Evolutionary conservation across 1,284 basidiomycete genomes (phyloP).

Genomic region (Ceratobasidium papillatum): DNA sequence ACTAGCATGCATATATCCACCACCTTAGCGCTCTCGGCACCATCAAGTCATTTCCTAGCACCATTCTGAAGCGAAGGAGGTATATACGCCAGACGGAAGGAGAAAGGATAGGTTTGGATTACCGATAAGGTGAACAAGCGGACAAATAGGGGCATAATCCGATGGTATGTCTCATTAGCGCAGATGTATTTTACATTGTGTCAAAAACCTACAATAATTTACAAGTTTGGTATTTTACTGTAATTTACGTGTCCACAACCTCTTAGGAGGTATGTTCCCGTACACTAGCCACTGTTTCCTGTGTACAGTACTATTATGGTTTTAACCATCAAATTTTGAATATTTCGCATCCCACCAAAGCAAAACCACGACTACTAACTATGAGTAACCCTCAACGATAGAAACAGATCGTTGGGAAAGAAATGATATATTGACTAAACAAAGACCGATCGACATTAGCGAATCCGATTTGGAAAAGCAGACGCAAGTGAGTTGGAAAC

Average conservation of each 20-base stretch:
- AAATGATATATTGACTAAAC: no score
- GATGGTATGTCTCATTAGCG: not conserved
- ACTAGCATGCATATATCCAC: no score
- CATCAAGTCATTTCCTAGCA: not conserved
- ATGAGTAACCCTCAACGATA: no score
- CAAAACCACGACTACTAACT: no score
- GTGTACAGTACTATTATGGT: no score
- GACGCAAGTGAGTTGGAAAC: conserved; percentile 46
- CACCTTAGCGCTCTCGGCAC: not conserved
- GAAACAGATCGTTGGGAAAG: no score
- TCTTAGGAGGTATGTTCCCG: not conserved
- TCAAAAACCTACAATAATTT: conserved; percentile 4
- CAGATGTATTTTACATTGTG: not conserved
- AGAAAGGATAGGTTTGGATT: not conserved
- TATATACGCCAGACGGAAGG: not conserved
- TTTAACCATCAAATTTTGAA: no score
- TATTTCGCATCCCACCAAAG: no score
- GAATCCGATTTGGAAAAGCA: not conserved
- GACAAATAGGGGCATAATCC: not conserved
- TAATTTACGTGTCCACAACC: conserved; percentile 21
- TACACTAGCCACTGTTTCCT: no score
- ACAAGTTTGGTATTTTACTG: not conserved
- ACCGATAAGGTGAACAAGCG: not conserved
- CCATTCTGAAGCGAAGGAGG: no score
- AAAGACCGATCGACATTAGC: no score